Percentiles rank a stretch among this genome's conserved stretches.
Evolutionary conservation across 139 green algal genomes (phyloP).

Genomic region (Tetradesmus obliquus): DNA sequence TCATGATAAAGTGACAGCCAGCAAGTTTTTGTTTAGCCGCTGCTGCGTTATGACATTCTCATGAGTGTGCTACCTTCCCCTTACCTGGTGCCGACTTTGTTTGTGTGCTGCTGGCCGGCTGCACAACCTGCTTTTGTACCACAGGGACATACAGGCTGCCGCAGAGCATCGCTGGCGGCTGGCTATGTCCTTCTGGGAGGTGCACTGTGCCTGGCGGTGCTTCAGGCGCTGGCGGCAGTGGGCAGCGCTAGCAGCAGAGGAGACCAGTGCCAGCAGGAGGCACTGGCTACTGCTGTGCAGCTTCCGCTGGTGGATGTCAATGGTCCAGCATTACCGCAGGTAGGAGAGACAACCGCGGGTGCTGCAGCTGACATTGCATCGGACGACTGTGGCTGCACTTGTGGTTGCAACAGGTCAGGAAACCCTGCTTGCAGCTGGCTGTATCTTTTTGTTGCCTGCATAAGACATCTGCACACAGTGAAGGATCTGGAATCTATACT

Average conservation of each 20-base stretch:
- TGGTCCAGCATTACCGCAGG: slow-evolving; percentile 41
- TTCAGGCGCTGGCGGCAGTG: slow-evolving; percentile 16
- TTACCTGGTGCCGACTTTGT: neutral
- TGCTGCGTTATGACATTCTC: neutral
- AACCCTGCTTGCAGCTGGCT: neutral
- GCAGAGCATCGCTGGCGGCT: slow-evolving; percentile 34
- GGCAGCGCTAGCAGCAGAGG: slow-evolving; percentile 17
- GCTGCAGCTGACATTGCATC: neutral
- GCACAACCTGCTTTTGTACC: neutral
- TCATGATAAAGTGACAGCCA: neutral
- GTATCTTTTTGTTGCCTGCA: too few relatives aligned
- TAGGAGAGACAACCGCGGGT: neutral
- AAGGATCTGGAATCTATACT: too few relatives aligned
- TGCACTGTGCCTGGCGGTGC: slow-evolving; percentile 23
- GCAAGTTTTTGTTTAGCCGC: neutral
- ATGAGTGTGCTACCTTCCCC: neutral
- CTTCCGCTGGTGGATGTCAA: slow-evolving; percentile 39
- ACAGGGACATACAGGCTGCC: slow-evolving; percentile 6
- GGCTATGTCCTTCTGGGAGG: slow-evolving; percentile 42
- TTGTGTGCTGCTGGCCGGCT: neutral
- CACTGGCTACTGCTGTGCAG: slow-evolving; percentile 40
- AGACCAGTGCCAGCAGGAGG: neutral
- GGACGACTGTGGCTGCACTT: neutral
- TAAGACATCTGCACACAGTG: too few relatives aligned
- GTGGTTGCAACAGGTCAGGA: neutral